phyloP scores from a whole-genome alignment of 176 grass and related monocot genomes.

The Dendrocalamus sinicus region DNA sequence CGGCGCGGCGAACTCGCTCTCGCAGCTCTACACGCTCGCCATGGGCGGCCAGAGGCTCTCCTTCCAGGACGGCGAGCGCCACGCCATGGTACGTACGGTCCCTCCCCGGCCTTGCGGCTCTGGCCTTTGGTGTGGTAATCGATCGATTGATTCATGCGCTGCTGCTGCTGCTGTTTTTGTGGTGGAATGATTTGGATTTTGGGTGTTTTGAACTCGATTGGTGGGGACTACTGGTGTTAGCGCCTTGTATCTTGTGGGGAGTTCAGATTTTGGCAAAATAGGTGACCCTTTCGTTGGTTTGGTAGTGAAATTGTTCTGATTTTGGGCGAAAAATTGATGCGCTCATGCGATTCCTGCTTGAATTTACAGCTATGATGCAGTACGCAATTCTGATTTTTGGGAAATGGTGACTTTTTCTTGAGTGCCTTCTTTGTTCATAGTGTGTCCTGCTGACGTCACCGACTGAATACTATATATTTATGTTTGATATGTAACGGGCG shows the following conservation, averaged over 20 bases:
- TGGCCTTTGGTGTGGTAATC: not conserved
- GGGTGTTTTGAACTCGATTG: not conserved
- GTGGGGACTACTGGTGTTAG: not conserved
- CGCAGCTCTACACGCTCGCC: slow-evolving; percentile 70
- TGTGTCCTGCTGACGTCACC: slow-evolving; percentile 10
- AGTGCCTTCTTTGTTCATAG: not conserved
- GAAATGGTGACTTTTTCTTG: not conserved
- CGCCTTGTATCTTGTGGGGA: not conserved
- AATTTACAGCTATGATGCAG: not conserved
- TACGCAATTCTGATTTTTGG: not conserved
- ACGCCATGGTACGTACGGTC: slow-evolving; percentile 58
- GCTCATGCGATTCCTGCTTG: not conserved
- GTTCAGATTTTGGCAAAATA: not conserved
- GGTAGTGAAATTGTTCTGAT: not conserved
- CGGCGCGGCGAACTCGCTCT: slow-evolving; percentile 71
- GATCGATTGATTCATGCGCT: not conserved
- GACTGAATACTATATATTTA: not conserved
- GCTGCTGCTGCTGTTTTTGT: not conserved
- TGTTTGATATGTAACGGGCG: not conserved
- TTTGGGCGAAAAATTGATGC: not conserved
- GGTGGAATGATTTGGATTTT: not conserved
- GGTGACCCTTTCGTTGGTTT: not conserved
- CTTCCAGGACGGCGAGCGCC: slow-evolving; percentile 72
- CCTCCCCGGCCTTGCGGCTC: not conserved
- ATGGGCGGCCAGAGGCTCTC: slow-evolving; percentile 74